These are phyloP conservation scores for Monilinia polystroma DNA, from an alignment of 2,329 filamentous ascomycete species.

Conservation along the genomic window DNA sequence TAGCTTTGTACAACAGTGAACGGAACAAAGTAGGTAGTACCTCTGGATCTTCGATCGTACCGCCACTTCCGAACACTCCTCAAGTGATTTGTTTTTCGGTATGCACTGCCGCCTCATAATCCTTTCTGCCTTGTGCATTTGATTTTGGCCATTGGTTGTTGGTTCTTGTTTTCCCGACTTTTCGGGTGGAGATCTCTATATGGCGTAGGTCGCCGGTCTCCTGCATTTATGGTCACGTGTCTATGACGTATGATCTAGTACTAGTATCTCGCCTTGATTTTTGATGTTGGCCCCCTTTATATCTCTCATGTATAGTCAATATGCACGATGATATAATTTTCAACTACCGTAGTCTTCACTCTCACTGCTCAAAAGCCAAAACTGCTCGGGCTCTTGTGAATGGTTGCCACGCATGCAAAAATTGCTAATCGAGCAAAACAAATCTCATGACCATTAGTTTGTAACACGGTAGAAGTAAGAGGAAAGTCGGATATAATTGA, in stretches of 20 bases:
- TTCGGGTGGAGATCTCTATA: not conserved
- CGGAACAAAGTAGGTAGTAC: not conserved
- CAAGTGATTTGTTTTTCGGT: not conserved
- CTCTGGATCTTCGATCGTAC: not conserved
- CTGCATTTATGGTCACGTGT: not conserved
- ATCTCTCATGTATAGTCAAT: not conserved
- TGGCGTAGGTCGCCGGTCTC: not conserved
- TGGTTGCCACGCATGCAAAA: constrained; percentile 14
- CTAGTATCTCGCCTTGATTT: not conserved
- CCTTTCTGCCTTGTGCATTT: not conserved
- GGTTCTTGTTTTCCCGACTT: not conserved
- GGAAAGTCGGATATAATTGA: not conserved
- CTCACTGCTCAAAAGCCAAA: not conserved
- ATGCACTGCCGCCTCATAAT: not conserved
- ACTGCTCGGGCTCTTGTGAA: not conserved
- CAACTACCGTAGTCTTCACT: not conserved
- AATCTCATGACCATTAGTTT: constrained; percentile 13
- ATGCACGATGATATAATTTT: constrained; percentile 10
- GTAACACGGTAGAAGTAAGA: constrained; percentile 2
- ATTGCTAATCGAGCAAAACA: not conserved
- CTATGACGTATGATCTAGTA: constrained; percentile 8
- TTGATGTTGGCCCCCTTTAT: not conserved
- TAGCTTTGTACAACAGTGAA: not conserved
- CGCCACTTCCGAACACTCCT: not conserved
- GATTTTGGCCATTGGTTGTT: not conserved